A percentile compares a stretch with the other conserved stretches of the same genome.
Conservation (phyloP, 768 basidiomycete species). For the Lentinus tigrinus region DNA sequence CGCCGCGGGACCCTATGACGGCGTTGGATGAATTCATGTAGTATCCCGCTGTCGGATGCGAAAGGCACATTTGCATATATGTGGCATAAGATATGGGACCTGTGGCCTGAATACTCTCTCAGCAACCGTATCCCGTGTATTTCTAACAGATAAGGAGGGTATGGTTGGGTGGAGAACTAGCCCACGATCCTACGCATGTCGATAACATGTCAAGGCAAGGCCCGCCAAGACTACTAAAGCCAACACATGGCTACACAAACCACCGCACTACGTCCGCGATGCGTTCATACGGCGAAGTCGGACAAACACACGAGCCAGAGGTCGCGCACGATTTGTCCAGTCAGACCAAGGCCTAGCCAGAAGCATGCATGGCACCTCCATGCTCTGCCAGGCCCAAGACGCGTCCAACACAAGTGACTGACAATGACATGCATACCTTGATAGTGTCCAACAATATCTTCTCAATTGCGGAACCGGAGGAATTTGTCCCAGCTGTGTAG, state of each 20-base stretch:
- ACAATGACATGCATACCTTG: slow-evolving; percentile 46
- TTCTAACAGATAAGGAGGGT: neutral
- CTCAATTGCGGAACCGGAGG: slow-evolving; percentile 53
- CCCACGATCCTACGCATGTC: neutral
- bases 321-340: too few relatives aligned
- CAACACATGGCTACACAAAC: neutral
- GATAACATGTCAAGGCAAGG: neutral
- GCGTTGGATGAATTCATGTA: slow-evolving; percentile 75
- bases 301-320: too few relatives aligned
- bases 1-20: slow-evolving; percentile 84
- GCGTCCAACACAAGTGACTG: too few relatives aligned
- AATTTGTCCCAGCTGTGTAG: neutral
- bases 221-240: neutral
- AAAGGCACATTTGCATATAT: slow-evolving; percentile 90
- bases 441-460: slow-evolving; percentile 69
- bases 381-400: too few relatives aligned
- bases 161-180: neutral
- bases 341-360: too few relatives aligned
- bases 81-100: slow-evolving; percentile 86
- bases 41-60: slow-evolving; percentile 90
- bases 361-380: too few relatives aligned
- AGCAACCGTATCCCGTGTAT: neutral
- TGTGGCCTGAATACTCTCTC: slow-evolving; percentile 53
- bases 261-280: neutral
- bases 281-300: neutral